Base-by-base conservation (phyloP, 768 basidiomycete genomes). In the Mycena polygramma region DNA sequence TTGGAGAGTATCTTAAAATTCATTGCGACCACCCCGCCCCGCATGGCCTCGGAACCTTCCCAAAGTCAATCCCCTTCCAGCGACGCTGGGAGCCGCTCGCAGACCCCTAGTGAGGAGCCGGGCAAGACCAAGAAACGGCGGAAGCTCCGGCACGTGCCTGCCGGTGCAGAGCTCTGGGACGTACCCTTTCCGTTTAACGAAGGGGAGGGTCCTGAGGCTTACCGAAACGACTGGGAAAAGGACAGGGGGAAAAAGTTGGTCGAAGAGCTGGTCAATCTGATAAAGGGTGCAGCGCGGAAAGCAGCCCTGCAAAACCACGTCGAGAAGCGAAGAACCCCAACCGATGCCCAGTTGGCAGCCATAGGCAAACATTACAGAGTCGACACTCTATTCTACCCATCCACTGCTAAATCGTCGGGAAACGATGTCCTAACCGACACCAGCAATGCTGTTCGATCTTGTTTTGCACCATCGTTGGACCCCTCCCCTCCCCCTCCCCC, bases 141-240 rank as follows among this genome's bases (percentile, higher is more conserved):
- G 36, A 92, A 87, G 73, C 81, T 94, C 17, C 84, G 83, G 66
- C 80, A 83, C 11, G 92, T 95, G 17, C 94, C 94, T 41, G 94
- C 94, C 24, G 94, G 94, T 14, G 94, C 94, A 1, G 85, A 79
- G 1, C 92, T 94, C 75, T 95, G 94, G 94, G 92, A 94, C 73
- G 87, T 94, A 0, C 94, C 94, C 0, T 94, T 90, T 77, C 94
- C 94, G 8, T 94, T 94, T 71, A 79, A 78, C 48, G 81, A 85
- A 57, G 94, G 92, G 36, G 91, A 95, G 73, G 94, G 91, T 2
- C 92, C 94, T 2, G 77, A 85, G 20, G 82, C 84, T n/a, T 94
- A 94, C 77, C 83, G 80, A 11, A 77, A 82, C 60, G 90, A 82
- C 35, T 94, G 93, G 94, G 87, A 90, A 70, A 85, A 80, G 54